phyloP scores from a whole-genome alignment of 1,284 basidiomycete species.

The Stygiomarasmius scandens region DNA sequence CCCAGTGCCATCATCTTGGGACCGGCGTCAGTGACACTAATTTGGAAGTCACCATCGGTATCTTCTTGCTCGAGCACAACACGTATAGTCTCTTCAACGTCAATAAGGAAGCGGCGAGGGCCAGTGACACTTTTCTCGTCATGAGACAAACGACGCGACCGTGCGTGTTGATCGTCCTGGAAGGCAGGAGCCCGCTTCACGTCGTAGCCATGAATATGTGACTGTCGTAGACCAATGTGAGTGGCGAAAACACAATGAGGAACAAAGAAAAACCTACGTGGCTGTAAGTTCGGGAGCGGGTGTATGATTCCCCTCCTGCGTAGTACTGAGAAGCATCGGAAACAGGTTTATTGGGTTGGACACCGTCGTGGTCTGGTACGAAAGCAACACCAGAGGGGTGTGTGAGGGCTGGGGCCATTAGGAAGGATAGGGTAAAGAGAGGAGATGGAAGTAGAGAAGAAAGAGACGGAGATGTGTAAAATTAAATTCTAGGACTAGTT shows the following conservation, averaged over 20 bases:
- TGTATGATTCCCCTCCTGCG: constrained; percentile 73
- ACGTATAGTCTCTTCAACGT: constrained; percentile 98
- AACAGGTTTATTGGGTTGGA: constrained; percentile 1
- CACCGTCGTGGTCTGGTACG: constrained; percentile 62
- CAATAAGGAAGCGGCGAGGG: constrained; percentile 90
- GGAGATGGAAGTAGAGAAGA: constrained; percentile 6
- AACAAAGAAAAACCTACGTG: constrained; percentile 49
- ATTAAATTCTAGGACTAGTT: not conserved
- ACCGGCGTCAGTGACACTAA: constrained; percentile 94
- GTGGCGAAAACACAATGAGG: constrained; percentile 11
- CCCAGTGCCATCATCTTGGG: constrained; percentile 96
- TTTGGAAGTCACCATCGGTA: constrained; percentile 96
- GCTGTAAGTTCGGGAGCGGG: constrained; percentile 84
- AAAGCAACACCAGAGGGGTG: constrained; percentile 70
- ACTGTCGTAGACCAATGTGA: constrained; percentile 40
- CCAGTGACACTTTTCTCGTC: constrained; percentile 76
- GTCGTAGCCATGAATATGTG: constrained; percentile 64
- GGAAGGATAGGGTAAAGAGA: not conserved
- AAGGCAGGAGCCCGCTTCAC: constrained; percentile 70
- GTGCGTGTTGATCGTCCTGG: constrained; percentile 72
- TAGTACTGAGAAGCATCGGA: constrained; percentile 78
- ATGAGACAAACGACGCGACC: constrained; percentile 82
- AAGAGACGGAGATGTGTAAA: constrained; percentile 3
- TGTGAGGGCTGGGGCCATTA: constrained; percentile 53
- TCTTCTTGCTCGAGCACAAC: constrained; percentile 97